phyloP scores from a whole-genome alignment of 495 filamentous ascomycete genomes.

The Penicillium longicatenatum region DNA sequence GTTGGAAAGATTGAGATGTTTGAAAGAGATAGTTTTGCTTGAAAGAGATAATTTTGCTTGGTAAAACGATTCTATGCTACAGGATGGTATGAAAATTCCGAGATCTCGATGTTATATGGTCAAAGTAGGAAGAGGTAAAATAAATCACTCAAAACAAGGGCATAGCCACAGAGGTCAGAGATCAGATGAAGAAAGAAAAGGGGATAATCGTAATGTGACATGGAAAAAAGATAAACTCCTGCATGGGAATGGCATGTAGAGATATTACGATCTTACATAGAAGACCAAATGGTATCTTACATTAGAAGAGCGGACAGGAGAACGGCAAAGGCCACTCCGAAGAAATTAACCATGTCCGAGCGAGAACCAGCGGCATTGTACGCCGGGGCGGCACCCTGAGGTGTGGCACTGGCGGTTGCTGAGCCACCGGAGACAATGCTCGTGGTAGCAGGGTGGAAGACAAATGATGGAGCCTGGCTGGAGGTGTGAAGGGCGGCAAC shows the following conservation, averaged over 20 bases:
- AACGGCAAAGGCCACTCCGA: conserved; percentile 7
- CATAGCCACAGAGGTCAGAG: neutral
- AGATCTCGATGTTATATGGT: neutral
- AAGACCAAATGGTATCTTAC: conserved; percentile 1
- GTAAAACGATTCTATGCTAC: neutral
- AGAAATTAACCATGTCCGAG: conserved; percentile 8
- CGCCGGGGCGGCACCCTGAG: conserved; percentile 10
- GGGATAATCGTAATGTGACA: conserved; percentile 7
- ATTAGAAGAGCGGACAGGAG: conserved; percentile 17
- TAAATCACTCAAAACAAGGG: neutral
- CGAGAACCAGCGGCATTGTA: conserved; percentile 10
- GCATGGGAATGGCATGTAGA: neutral
- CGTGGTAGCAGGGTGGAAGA: conserved; percentile 21
- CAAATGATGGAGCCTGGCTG: conserved; percentile 22
- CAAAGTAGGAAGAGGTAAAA: neutral
- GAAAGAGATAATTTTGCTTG: neutral
- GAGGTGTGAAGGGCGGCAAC: conserved; percentile 8
- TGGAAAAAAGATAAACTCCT: neutral
- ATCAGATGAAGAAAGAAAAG: neutral
- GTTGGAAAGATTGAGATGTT: neutral
- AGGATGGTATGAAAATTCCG: neutral
- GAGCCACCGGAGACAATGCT: conserved; percentile 4
- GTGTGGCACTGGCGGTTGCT: conserved; percentile 23
- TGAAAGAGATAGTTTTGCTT: neutral
- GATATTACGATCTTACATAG: neutral